Evolutionary conservation across 2,329 filamentous ascomycete species (phyloP).

Genomic region (Ophiosphaerella korrae): DNA sequence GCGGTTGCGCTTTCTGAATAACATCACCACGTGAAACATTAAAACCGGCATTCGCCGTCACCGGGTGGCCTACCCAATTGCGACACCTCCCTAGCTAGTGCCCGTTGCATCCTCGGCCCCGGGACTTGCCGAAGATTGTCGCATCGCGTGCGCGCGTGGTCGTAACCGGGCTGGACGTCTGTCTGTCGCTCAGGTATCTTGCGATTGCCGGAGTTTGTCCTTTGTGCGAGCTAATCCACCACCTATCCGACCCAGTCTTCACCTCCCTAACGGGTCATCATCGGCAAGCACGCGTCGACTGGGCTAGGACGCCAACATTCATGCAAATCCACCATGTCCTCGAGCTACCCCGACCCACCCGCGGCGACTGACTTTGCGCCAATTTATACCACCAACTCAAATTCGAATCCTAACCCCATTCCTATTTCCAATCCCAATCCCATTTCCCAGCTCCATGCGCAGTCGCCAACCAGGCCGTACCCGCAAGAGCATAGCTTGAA

Average conservation of each 20-base stretch:
- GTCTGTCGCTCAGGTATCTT: too few species aligned
- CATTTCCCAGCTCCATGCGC: conserved; percentile 10
- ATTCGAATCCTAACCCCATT: background rate
- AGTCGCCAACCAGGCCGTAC: conserved; percentile 25
- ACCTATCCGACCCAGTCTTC: background rate
- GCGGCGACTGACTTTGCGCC: conserved; percentile 38
- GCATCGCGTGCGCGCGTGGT: background rate
- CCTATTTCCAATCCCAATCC: conserved; percentile 9
- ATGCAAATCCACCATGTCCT: background rate
- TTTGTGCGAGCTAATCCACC: too few species aligned
- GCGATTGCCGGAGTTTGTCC: too few species aligned
- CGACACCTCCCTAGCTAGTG: too few species aligned
- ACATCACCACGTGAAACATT: too few species aligned
- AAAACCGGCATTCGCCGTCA: too few species aligned
- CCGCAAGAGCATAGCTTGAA: conserved; percentile 37
- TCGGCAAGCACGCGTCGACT: conserved; percentile 6
- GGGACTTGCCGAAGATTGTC: background rate
- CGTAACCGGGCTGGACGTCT: too few species aligned
- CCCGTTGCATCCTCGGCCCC: background rate
- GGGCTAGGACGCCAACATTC: background rate
- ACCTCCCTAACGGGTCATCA: conserved; percentile 7
- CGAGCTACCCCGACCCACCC: conserved; percentile 28
- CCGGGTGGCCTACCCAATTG: too few species aligned
- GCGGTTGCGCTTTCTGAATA: too few species aligned
- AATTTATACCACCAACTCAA: conserved; percentile 33